Base-by-base conservation (phyloP, 371 early-diverging fungal genomes). In the Fennellomyces sp. region DNA sequence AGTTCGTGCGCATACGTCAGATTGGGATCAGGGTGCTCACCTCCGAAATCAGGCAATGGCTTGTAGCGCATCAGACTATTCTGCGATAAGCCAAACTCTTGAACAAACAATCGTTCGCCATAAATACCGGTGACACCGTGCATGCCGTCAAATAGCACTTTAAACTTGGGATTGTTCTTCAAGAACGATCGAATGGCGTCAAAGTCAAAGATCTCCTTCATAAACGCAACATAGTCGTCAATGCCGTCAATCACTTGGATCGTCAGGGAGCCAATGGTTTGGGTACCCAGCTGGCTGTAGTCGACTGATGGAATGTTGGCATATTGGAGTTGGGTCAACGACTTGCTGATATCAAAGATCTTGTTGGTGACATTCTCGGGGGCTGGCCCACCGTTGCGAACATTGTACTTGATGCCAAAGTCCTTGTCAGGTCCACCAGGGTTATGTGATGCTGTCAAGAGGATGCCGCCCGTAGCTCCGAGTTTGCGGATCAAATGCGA, bases 371-470 rank as follows among this genome's bases (percentile, higher is more conserved):
- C 88, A 28, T 75, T 70, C 74, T 98, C 98, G n/a, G 97, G 96
- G 28, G 98, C 98, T 15, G 98, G 97, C 7, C 90, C 98, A 64
- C 98, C 98, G 72, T 96, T 98, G 77, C 87, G 81, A 52, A 88
- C 86, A 79, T 98, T 98, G 82, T 92, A 97, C 77, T 98, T 98
- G 79, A 98, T 96, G 61, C 98, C 98, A 81, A 98, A 98, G 75
- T 98, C 98, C 65, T 93, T 91, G 15, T 95, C 89, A 38, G 97
- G 97, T 51, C 98, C 98, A 58, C 98, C 98, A 26, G 98, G 97
- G 82, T 98, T 98, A 81, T 98, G 98, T 35, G 95, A 94, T 15
- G 98, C 98, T 23, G 97, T 97, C 66, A 98, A 78, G 52, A 98
- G 84, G 53, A 98, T 97, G 58, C 97, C 97, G 64, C 95, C 90